Conservation (phyloP, 371 early-diverging fungal genomes). For the Circinella minor region DNA sequence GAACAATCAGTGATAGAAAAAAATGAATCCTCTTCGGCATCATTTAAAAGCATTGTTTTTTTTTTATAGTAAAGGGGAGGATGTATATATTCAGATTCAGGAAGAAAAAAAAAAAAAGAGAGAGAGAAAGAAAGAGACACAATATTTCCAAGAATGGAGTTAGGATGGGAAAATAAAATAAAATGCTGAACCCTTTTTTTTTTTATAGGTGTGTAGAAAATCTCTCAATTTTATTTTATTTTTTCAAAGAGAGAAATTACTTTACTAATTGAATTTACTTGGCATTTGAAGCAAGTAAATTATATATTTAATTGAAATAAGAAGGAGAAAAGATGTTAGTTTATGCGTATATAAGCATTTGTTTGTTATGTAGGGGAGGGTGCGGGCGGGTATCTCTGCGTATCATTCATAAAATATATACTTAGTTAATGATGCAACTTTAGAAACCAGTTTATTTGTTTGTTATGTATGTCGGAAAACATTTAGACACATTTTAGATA, state of each 20-base stretch:
- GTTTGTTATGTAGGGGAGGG: no score
- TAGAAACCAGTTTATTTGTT: no score
- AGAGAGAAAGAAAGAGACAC: conserved; percentile 13
- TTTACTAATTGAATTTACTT: not conserved
- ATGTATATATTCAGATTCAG: not conserved
- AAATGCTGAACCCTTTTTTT: conserved; percentile 3
- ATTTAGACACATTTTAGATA: no score
- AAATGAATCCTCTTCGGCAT: conserved; percentile 9
- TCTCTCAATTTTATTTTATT: not conserved
- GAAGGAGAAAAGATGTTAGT: no score
- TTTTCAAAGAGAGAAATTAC: not conserved
- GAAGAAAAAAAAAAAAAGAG: conserved; percentile 7
- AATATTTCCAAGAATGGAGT: conserved; percentile 4
- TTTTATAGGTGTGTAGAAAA: not conserved
- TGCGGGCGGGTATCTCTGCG: no score
- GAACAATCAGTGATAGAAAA: conserved; percentile 28
- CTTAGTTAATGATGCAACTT: no score
- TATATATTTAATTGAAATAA: no score
- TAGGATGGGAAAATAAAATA: conserved; percentile 14
- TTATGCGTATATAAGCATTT: no score
- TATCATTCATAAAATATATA: no score
- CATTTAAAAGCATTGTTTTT: not conserved
- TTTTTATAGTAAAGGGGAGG: no score
- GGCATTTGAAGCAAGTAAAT: no score
- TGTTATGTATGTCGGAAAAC: no score